Evolutionary conservation across 2,329 filamentous ascomycete genomes (phyloP).

Genomic region (Fusarium zealandicum): DNA sequence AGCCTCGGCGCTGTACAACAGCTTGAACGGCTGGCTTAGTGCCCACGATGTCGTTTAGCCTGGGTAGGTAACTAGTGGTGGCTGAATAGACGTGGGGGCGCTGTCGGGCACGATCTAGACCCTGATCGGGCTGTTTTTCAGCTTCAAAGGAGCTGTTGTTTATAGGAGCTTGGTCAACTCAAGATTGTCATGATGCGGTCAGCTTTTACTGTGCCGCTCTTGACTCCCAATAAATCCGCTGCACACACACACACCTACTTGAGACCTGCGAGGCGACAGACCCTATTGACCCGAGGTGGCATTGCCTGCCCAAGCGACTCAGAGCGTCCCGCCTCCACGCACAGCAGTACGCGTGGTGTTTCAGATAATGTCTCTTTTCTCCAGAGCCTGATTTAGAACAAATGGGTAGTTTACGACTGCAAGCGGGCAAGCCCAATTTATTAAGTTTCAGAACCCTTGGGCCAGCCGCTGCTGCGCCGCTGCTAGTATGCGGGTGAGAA

Average conservation of each 20-base stretch:
- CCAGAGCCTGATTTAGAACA: not conserved
- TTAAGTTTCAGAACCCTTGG: not conserved
- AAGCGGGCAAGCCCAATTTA: constrained; percentile 4
- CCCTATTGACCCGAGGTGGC: not conserved
- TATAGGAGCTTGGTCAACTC: no score
- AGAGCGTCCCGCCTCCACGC: constrained; percentile 21
- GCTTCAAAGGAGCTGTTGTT: not conserved
- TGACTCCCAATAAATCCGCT: no score
- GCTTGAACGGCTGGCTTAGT: not conserved
- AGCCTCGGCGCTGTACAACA: not conserved
- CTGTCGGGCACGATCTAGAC: constrained; percentile 24
- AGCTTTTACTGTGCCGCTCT: no score
- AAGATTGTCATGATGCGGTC: no score
- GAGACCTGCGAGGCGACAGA: not conserved
- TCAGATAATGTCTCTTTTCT: constrained; percentile 23
- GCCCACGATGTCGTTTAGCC: constrained; percentile 4
- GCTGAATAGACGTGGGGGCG: constrained; percentile 27
- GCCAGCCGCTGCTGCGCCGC: no score
- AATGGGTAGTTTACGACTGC: constrained; percentile 1
- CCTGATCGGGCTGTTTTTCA: constrained; percentile 4
- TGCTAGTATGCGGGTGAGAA: no score
- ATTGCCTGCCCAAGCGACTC: constrained; percentile 22
- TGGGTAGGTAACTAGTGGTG: constrained; percentile 17
- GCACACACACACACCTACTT: no score
- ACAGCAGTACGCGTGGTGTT: constrained; percentile 19